Evolutionary conservation across 2,329 filamentous ascomycete species (phyloP).

Genomic region (Claviceps monticola): DNA sequence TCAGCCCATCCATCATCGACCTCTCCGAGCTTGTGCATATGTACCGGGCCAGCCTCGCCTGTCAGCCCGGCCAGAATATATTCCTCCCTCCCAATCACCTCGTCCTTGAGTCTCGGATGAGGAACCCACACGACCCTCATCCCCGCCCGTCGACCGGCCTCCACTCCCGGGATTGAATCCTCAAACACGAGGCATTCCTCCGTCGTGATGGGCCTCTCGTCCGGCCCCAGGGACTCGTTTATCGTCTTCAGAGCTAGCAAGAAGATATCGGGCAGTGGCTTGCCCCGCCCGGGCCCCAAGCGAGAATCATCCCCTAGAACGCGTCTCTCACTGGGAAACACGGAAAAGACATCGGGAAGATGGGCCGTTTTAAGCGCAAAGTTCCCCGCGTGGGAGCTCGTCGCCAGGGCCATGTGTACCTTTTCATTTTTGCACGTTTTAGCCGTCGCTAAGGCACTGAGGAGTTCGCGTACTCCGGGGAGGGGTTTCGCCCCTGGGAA

Average conservation of each 20-base stretch:
- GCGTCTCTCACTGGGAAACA: slow-evolving; percentile 56
- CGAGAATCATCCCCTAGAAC: slow-evolving; percentile 78
- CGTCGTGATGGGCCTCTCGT: slow-evolving; percentile 53
- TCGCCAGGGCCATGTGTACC: slow-evolving; percentile 80
- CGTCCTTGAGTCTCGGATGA: slow-evolving; percentile 61
- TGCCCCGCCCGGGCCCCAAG: slow-evolving; percentile 68
- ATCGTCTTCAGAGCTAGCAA: slow-evolving; percentile 72
- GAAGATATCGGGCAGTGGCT: slow-evolving; percentile 92
- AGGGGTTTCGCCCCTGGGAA: slow-evolving; percentile 68
- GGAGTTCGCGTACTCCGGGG: slow-evolving; percentile 59
- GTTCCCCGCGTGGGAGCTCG: slow-evolving; percentile 58
- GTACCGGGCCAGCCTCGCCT: slow-evolving; percentile 47
- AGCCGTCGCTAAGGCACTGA: slow-evolving; percentile 30
- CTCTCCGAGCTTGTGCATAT: slow-evolving; percentile 42
- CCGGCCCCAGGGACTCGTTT: slow-evolving; percentile 55
- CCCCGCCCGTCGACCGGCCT: slow-evolving; percentile 76
- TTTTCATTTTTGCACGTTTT: slow-evolving; percentile 14
- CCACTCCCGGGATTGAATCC: slow-evolving; percentile 85
- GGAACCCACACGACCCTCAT: slow-evolving; percentile 94
- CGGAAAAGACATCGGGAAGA: slow-evolving; percentile 41
- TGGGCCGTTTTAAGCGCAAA: slow-evolving; percentile 64
- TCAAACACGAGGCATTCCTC: slow-evolving; percentile 94
- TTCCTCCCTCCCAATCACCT: slow-evolving; percentile 62
- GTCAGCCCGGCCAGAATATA: slow-evolving; percentile 74
- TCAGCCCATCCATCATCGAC: slow-evolving; percentile 47